Evolutionary conservation across 2,329 filamentous ascomycete genomes (phyloP), one percentile per base, ranked within the genome.

Genomic region (Cladophialophora psammophila): DNA sequence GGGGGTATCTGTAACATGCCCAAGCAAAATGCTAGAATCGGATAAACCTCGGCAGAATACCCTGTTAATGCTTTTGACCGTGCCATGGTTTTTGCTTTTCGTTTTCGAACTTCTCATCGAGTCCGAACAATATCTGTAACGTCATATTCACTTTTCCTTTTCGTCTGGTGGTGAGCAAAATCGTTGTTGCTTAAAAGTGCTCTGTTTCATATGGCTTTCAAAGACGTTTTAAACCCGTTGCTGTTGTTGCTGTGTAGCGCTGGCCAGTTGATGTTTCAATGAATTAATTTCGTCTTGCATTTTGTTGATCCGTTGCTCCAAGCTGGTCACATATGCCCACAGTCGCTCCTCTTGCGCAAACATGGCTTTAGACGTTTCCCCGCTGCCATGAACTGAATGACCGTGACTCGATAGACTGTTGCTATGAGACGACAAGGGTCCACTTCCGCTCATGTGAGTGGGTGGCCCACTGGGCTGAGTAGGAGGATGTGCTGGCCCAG

Each of bases 251-350:
- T 64, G 59, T 9, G 59, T 61, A n/a, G 70, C 70, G 32, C 69
- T 70, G 13, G 78, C 76, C 60, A 81, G 65, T 63, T 81, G 80
- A 26, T 78, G 76, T 63, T 78, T 77, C 26, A 83, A 71, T 6
- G 76, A 70, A 34, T 76, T 76, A 32, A 83, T 79, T 67, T 83
- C 81, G 9, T 78, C 76, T 62, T 78, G 79, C 57, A 83, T 72
- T 7, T 73, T 74, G 42, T 76, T 75, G 54, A 83, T 65, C 67
- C 81, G 76, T 8, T 80, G 77, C 58, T 82, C 79, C 54, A 83
- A 75, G 45, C 75, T 78, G 38, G 77, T 79, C 38, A 82, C 77
- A 67, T 81, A 80, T 34, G 78, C 74, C 80, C 80, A 82, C 3
- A 83, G 69, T 50, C 79, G 78, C 50, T 80, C 79, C 38, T 77